These are phyloP conservation scores for Agapanthus africanus DNA, from an alignment of 106 monocot species.

Conservation along the genomic window DNA sequence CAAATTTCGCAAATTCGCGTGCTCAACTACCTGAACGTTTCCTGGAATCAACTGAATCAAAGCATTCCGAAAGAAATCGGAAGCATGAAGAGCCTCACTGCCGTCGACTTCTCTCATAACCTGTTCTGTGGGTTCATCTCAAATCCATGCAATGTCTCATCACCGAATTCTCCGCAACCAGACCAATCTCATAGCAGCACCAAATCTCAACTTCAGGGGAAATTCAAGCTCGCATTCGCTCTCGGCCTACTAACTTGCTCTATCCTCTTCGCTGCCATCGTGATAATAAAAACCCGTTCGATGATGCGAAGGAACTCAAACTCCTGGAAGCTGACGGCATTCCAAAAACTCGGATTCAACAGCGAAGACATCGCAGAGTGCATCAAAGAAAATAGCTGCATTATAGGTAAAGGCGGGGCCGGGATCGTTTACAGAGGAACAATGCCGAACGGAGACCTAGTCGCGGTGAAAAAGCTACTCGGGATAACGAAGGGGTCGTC, in stretches of 20 bases:
- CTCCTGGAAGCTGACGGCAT: conserved; percentile 70
- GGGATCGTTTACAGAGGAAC: conserved; percentile 45
- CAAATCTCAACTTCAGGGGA: conserved; percentile 17
- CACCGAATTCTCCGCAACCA: neutral
- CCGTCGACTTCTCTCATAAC: conserved; percentile 32
- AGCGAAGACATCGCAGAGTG: conserved; percentile 56
- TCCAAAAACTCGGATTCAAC: conserved; percentile 58
- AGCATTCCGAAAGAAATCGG: conserved; percentile 43
- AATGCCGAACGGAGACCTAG: conserved; percentile 32
- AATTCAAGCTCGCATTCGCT: conserved; percentile 43
- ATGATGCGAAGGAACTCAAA: conserved; percentile 29
- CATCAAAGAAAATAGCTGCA: conserved; percentile 51
- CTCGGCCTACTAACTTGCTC: conserved; percentile 31
- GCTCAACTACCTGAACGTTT: conserved; percentile 49
- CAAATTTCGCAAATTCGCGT: conserved; percentile 22
- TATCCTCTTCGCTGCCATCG: conserved; percentile 27
- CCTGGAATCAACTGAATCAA: conserved; percentile 28
- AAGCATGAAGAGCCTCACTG: conserved; percentile 47
- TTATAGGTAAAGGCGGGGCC: conserved; percentile 45
- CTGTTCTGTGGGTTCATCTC: conserved; percentile 26
- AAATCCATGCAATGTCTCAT: conserved; percentile 38
- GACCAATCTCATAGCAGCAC: neutral
- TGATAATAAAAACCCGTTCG: conserved; percentile 28
- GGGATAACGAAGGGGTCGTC: conserved; percentile 41
- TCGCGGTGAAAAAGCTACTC: conserved; percentile 35